Evolutionary conservation across 1,139 yeast species (phyloP), one percentile per base, ranked within the genome.

Genomic region (Sugiyamaella grinbergsii): DNA sequence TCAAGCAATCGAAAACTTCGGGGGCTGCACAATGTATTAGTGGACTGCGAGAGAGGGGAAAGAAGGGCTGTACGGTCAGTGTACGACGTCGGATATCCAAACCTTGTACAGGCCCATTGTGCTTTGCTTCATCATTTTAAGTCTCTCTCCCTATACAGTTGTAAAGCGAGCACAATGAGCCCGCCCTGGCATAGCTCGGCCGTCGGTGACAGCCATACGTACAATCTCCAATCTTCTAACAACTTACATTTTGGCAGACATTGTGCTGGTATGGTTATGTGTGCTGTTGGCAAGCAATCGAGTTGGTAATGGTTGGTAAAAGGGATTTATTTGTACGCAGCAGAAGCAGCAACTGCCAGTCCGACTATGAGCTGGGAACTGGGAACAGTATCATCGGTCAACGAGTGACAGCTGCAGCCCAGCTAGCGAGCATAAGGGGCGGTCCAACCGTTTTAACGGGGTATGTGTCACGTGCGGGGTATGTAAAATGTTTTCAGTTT

Each of bases 1-100:
- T 93, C 98, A 58, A 93, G 77, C 43, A 93, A 79, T 66, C 95
- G 87, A 71, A 93, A 93, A 68, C 90, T 90, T 71, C 98, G 82
- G 58, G 98, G 98, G 42, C 95, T 87, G 57, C 22, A 6, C 6
- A 15, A 22, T 20, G 28, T 33, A 18, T 15, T n/a, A 33, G 22
- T 8, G 10, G 18, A 32, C n/a, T n/a, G 6, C 16, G 13, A 32
- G 8, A 7, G 18, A 5, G 6, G 36, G 36, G 13, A 7, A 8
- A 6, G 13, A 29, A n/a, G 20, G 41, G 29, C 28, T 2, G 18
- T 6, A 13, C 29, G 41, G 18, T 5, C 5, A 26, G 33, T 15
- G 33, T 8, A 2, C 11, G 4, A 28, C 40, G 28, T 20, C 19
- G 28, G 24, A 48, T 42, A 15, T 8, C 31, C 15, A 22, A 22